A percentile compares a stretch with the other conserved stretches of the same genome.
These are phyloP conservation scores for Tetrapyrgos nigripes DNA, from an alignment of 1,284 basidiomycete genomes.

Conservation along the genomic window DNA sequence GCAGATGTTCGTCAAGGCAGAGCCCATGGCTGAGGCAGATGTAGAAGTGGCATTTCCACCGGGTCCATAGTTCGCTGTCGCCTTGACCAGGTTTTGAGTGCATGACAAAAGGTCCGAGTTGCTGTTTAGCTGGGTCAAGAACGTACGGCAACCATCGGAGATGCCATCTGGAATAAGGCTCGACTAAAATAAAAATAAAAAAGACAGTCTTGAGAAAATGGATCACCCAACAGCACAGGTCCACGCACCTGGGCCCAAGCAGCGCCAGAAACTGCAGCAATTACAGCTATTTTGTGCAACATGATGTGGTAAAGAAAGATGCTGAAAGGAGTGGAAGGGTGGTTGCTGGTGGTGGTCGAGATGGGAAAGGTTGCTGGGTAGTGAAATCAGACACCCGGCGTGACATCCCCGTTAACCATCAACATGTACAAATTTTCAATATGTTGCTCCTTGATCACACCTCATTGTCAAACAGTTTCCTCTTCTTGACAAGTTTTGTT, in stretches of 20 bases:
- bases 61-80: constrained; percentile 67
- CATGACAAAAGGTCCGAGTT: constrained; percentile 67
- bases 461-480: background rate
- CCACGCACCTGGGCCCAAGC: constrained; percentile 48
- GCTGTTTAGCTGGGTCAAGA: constrained; percentile 67
- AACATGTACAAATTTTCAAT: background rate
- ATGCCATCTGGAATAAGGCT: constrained; percentile 70
- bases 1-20: constrained; percentile 69
- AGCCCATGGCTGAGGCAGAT: constrained; percentile 54
- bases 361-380: background rate
- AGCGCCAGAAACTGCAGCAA: constrained; percentile 52
- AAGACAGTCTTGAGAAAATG: constrained; percentile 28
- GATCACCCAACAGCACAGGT: background rate
- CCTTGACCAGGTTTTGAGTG: constrained; percentile 66
- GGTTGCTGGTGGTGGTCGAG: background rate
- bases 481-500: no score
- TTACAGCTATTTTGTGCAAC: constrained; percentile 56
- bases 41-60: constrained; percentile 45
- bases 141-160: constrained; percentile 61
- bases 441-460: background rate
- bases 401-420: background rate
- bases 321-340: constrained; percentile 50
- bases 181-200: constrained; percentile 15
- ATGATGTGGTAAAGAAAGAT: constrained; percentile 37
- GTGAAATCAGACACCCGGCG: background rate